A percentile compares a stretch with the other conserved stretches of the same genome.
Evolutionary conservation across 129 eudicot genomes (phyloP).

Genomic region (Tagetes erecta): DNA sequence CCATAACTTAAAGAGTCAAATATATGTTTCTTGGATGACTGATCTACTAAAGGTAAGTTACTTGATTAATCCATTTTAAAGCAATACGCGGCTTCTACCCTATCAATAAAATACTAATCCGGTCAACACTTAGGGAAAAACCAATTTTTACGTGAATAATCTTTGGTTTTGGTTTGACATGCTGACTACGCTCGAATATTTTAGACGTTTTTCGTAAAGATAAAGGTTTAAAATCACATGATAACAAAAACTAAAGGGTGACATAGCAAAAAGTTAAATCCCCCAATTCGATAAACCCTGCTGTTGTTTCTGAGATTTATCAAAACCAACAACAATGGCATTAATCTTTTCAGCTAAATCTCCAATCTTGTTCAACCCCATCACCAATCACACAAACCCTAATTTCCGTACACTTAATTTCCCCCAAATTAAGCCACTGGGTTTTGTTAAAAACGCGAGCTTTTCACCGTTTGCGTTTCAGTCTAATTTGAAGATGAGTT

Average conservation of each 20-base stretch:
- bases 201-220: too few species aligned
- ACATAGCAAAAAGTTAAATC: neutral
- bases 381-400: constrained; percentile 29
- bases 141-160: too few species aligned
- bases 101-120: too few species aligned
- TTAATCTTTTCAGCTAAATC: constrained; percentile 34
- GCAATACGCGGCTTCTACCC: too few species aligned
- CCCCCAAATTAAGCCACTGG: constrained; percentile 17
- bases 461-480: constrained; percentile 27
- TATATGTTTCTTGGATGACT: too few species aligned
- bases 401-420: constrained; percentile 6
- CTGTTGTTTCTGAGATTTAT: neutral
- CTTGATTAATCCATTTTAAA: too few species aligned
- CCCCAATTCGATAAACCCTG: constrained; percentile 37
- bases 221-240: constrained; percentile 12
- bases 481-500: neutral
- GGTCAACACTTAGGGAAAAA: too few species aligned
- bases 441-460: constrained; percentile 26
- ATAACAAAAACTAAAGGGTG: constrained; percentile 12
- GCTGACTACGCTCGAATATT: too few species aligned
- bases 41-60: too few species aligned
- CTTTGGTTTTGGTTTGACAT: too few species aligned
- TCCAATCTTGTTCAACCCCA: constrained; percentile 27
- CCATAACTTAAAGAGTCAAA: too few species aligned
- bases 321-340: constrained; percentile 35